Conservation (phyloP, 2,329 filamentous ascomycete species). For the Colletotrichum australisinense region DNA sequence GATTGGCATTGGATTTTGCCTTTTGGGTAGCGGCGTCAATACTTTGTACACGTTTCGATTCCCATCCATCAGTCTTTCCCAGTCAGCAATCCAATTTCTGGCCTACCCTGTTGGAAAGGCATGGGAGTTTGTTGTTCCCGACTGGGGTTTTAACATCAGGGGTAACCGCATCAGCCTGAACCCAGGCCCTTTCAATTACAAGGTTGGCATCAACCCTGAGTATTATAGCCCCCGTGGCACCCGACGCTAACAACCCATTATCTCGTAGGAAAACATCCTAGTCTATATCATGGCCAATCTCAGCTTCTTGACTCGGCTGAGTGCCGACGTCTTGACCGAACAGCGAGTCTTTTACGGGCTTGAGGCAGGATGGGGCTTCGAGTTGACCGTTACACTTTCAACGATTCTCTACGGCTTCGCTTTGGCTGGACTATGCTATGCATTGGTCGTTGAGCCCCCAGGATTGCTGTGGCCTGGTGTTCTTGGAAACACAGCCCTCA, state of each 20-base stretch:
- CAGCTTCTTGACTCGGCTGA: slow-evolving; percentile 53
- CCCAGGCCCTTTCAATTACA: slow-evolving; percentile 51
- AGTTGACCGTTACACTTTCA: slow-evolving; percentile 53
- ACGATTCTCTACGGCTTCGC: slow-evolving; percentile 60
- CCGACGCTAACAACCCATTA: not conserved
- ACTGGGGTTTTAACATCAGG: slow-evolving; percentile 43
- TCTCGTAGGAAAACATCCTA: slow-evolving; percentile 49
- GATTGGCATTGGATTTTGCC: slow-evolving; percentile 51
- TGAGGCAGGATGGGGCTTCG: slow-evolving; percentile 56
- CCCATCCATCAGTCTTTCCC: slow-evolving; percentile 46
- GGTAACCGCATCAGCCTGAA: slow-evolving; percentile 48
- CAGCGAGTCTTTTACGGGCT: slow-evolving; percentile 55
- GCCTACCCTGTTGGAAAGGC: slow-evolving; percentile 56
- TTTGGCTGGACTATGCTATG: slow-evolving; percentile 56
- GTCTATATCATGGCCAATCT: slow-evolving; percentile 57
- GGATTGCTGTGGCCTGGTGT: slow-evolving; percentile 65
- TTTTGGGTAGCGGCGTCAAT: slow-evolving; percentile 51
- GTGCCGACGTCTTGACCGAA: slow-evolving; percentile 48
- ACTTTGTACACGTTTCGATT: slow-evolving; percentile 53
- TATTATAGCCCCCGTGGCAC: too few relatives aligned
- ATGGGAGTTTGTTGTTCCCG: slow-evolving; percentile 46
- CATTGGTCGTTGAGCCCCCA: slow-evolving; percentile 57
- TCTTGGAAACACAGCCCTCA: slow-evolving; percentile 59
- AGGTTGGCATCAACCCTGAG: slow-evolving; percentile 39
- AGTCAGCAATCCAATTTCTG: slow-evolving; percentile 53